Base-by-base conservation (phyloP, 305 asterid species). In the Petunia hybrid region DNA sequence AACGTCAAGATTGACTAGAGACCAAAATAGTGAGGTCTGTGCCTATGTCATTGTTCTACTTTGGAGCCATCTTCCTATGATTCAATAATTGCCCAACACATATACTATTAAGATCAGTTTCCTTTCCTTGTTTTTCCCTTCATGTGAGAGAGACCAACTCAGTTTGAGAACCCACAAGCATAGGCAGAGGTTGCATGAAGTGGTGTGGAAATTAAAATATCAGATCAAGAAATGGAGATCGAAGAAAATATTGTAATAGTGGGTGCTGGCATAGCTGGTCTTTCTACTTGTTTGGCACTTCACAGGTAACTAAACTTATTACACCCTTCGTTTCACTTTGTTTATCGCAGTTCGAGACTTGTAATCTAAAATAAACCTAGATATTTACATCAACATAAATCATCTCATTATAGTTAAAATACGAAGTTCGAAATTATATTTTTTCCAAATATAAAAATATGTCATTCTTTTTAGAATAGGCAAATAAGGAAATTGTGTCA, bases 221-320 rank as follows among this genome's bases (percentile, higher is more conserved):
- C n/a, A n/a, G n/a, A n/a, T n/a, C n/a, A 71, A 71, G 7, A 46
- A 48, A 85, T 84, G 89, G 89, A 87, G 82, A 80, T 51, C 5
- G 82, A 46, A 38, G 87, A 90, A 57, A 89, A 89, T 14, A 81
- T 85, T 64, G 91, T 91, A 70, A 90, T 91, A 39, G 89, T 91
- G 9, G 94, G 94, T 13, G 94, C 88, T 78, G 95, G 95, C 6
- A 85, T 91, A 71, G 86, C 94, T 40, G 93, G 95, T 82, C 90
- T 92, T 35, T 78, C 92, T 35, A 81, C 93, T 3, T 71, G 89
- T 74, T 43, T 91, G 60, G 92, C 91, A 41, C 93, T 89, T 81
- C 91, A 87, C 89, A 89, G 93, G 97, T 91, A 80, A 22, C 3
- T 14, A n/a, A n/a, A 4, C 10, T 2, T 48, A 43, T 38, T 5